Conservation (phyloP, 202 grass and related monocot species). For the Sporobolus alterniflorus region DNA sequence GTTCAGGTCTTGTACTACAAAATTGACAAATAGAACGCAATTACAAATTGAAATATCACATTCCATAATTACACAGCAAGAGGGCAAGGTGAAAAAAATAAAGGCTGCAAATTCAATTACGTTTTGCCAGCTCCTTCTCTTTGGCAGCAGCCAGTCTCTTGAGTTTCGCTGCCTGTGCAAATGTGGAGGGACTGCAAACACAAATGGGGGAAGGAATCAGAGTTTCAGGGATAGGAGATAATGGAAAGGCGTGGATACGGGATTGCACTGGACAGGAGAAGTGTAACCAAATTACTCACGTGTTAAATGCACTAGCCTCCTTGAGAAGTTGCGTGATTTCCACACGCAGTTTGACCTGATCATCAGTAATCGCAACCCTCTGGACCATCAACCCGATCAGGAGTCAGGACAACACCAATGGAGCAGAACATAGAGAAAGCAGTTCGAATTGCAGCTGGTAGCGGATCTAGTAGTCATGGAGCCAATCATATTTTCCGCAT, state of each 20-base stretch:
- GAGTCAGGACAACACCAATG: constrained; percentile 11
- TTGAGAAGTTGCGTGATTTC: constrained; percentile 83
- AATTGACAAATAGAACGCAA: not conserved
- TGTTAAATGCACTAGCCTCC: constrained; percentile 71
- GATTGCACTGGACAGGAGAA: not conserved
- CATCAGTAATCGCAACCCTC: constrained; percentile 59
- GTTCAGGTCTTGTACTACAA: constrained; percentile 70
- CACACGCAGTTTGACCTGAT: constrained; percentile 60
- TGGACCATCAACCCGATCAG: constrained; percentile 34
- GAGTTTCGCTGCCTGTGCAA: constrained; percentile 93
- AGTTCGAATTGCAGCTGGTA: not conserved
- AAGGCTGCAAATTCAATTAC: constrained; percentile 33
- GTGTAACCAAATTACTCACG: constrained; percentile 41
- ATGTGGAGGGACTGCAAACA: constrained; percentile 79
- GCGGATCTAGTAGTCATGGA: constrained; percentile 20
- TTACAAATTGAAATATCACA: not conserved
- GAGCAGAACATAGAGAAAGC: not conserved
- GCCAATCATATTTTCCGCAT: not conserved
- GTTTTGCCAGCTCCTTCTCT: constrained; percentile 80
- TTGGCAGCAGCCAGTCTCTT: constrained; percentile 73
- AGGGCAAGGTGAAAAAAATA: not conserved
- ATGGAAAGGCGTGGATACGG: not conserved
- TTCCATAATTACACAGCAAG: not conserved
- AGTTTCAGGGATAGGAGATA: not conserved
- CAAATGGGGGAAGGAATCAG: constrained; percentile 8